phyloP scores from a whole-genome alignment of 129 eudicot species.

The Lactuca saligna region DNA sequence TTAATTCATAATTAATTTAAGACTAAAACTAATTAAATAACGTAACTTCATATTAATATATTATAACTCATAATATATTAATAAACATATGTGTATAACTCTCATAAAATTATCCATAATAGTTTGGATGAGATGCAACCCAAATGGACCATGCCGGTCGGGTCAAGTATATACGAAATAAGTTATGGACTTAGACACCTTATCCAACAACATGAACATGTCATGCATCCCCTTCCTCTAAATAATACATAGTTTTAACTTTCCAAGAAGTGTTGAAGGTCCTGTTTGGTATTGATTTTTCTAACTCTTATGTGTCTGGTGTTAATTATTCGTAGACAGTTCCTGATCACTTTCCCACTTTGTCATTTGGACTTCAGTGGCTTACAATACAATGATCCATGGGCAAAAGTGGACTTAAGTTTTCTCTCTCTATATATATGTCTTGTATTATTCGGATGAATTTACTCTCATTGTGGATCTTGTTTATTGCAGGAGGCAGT shows the following conservation, averaged over 20 bases:
- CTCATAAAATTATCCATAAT: too few species aligned
- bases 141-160: too few species aligned
- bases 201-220: too few species aligned
- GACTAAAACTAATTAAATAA: too few species aligned
- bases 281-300: neutral
- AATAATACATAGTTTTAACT: neutral
- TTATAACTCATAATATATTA: too few species aligned
- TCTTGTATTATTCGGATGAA: neutral
- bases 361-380: neutral
- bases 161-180: too few species aligned
- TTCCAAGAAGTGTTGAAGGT: neutral
- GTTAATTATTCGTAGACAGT: neutral
- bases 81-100: too few species aligned
- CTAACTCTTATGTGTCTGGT: neutral
- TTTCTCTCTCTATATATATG: neutral
- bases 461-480: constrained; percentile 19
- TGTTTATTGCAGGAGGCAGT: constrained; percentile 72
- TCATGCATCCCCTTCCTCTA: neutral
- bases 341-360: neutral
- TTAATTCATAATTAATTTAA: too few species aligned
- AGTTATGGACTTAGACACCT: too few species aligned
- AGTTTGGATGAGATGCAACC: too few species aligned
- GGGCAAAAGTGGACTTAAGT: neutral
- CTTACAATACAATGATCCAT: neutral
- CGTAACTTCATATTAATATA: too few species aligned